Evolutionary conservation across 176 grass and related monocot species (phyloP).

Genomic region (Juncus inflexus): DNA sequence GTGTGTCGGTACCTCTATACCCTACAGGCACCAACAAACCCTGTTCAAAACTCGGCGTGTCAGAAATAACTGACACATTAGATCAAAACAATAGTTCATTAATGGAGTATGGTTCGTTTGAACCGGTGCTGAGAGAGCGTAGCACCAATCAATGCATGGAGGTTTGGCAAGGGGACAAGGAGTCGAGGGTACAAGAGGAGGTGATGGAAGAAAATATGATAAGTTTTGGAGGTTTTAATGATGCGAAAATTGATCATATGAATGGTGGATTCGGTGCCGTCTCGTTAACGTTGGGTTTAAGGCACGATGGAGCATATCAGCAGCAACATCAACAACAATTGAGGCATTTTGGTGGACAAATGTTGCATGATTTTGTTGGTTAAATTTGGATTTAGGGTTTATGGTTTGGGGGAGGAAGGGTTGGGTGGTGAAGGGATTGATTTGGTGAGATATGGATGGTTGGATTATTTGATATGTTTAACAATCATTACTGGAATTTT

Average conservation of each 20-base stretch:
- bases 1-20: slow-evolving; percentile 3
- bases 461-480: slow-evolving; percentile 4
- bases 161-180: slow-evolving; percentile 32
- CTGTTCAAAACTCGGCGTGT: background rate
- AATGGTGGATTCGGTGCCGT: slow-evolving; percentile 38
- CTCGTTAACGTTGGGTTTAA: slow-evolving; percentile 44
- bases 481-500: background rate
- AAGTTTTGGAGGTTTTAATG: slow-evolving; percentile 34
- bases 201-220: slow-evolving; percentile 30
- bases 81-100: background rate
- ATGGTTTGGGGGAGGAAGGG: background rate
- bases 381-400: background rate
- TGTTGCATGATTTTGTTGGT: slow-evolving; percentile 41
- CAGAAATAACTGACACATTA: background rate
- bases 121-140: background rate
- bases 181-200: slow-evolving; percentile 33
- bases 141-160: background rate
- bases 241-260: slow-evolving; percentile 24
- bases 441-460: background rate
- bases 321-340: slow-evolving; percentile 31
- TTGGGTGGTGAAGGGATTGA: background rate
- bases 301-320: slow-evolving; percentile 37
- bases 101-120: slow-evolving; percentile 12
- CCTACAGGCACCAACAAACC: slow-evolving; percentile 6
- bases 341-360: slow-evolving; percentile 37